Evolutionary conservation across 352 stramenopile species (phyloP), one percentile per base, ranked within the genome.

Genomic region (Phytophthora fragariae): DNA sequence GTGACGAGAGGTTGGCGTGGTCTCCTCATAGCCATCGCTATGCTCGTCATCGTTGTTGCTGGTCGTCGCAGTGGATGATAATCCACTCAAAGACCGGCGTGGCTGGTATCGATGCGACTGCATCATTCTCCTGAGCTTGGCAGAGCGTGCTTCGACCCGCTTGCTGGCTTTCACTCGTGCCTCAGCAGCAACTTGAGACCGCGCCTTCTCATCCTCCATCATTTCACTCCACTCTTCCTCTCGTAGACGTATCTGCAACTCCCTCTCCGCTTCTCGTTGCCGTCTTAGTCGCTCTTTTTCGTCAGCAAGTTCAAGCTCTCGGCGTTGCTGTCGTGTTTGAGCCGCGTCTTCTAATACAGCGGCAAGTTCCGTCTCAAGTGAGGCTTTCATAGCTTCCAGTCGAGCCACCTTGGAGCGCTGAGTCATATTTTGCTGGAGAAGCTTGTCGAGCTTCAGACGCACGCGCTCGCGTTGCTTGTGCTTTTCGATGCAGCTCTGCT

Each of bases 221-320:
- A 91, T 76, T 17, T 37, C 81, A 5, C 60, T 70, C 54, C 83
- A 81, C 35, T 92, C 85, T 59, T 92, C 85, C 17, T 83, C 63
- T 0, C 75, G 76, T 10, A 92, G 59, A 7, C 81, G 71, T 9
- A 72, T 69, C 29, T 82, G 75, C 39, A 92, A 70, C 12, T 66
- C 72, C 31, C 76, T 65, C 46, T 92, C 82, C 5, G 80, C 85
- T 39, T 91, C 83, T 72, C 76, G 75, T 27, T 88, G 85, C 3
- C 77, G 75, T 17, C 80, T 76, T 3, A 71, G 24, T 0, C 80
- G 82, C 57, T 89, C 82, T 52, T 80, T 77, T 24, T 80, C 70
- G 11, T 74, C 78, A 2, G 67, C 56, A 58, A 86, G 74, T 27
- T 92, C 85, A 2, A 92, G 62, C n/a, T 84, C 67, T 41, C 73